These are phyloP conservation scores for Peronospora farinosa DNA, from an alignment of 352 stramenopile species.

Conservation along the genomic window DNA sequence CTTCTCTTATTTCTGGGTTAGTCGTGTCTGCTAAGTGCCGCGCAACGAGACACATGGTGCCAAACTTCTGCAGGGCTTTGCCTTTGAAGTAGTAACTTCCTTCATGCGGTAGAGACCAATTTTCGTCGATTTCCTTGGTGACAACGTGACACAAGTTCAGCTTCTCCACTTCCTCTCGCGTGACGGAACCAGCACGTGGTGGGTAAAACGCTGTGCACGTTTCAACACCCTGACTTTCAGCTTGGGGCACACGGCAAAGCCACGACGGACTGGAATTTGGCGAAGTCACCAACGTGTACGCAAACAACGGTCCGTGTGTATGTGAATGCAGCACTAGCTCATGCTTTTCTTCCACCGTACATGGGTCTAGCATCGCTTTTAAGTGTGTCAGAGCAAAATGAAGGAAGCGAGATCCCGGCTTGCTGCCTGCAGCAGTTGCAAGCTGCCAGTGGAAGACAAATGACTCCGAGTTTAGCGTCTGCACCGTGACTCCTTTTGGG, in stretches of 20 bases:
- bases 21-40: conserved; percentile 51
- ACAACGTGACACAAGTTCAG: conserved; percentile 42
- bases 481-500: conserved; percentile 17
- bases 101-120: conserved; percentile 57
- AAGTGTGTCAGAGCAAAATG: conserved; percentile 69
- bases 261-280: conserved; percentile 29
- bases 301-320: conserved; percentile 61
- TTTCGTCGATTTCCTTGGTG: conserved; percentile 54
- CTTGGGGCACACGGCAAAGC: conserved; percentile 40
- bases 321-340: conserved; percentile 66
- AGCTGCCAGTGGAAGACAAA: conserved; percentile 66
- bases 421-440: conserved; percentile 18
- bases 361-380: conserved; percentile 44
- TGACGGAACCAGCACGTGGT: conserved; percentile 22
- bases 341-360: conserved; percentile 31
- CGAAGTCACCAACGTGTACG: conserved; percentile 33
- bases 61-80: conserved; percentile 73
- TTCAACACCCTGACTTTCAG: conserved; percentile 38
- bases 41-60: conserved; percentile 69
- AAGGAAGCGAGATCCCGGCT: conserved; percentile 35
- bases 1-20: conserved; percentile 38
- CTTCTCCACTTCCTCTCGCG: conserved; percentile 29
- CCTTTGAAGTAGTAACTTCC: conserved; percentile 85
- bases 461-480: conserved; percentile 28
- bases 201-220: conserved; percentile 49